These are phyloP conservation scores for Plasmodium vivax DNA, from an alignment of 169 alveolate genomes.

Conservation along the genomic window DNA sequence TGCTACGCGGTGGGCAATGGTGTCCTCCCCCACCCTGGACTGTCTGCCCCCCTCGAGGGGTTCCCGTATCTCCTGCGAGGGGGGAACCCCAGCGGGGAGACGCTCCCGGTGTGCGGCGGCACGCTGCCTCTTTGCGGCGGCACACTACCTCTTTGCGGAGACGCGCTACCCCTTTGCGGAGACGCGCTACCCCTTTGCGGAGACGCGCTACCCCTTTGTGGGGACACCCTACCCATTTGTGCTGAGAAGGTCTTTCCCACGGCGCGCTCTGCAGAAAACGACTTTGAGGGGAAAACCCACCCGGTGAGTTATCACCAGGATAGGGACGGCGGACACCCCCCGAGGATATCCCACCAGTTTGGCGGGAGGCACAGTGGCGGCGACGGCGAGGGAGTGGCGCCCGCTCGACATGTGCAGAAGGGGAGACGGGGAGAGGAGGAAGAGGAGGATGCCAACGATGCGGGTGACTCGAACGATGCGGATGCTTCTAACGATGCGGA, in stretches of 20 bases:
- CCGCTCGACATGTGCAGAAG: neutral
- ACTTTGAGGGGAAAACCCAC: neutral
- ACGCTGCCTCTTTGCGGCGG: too few relatives aligned
- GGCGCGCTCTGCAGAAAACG: neutral
- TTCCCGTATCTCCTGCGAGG: neutral
- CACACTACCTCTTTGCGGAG: too few relatives aligned
- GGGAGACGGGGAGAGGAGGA: neutral
- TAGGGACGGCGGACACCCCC: neutral
- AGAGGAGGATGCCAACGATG: neutral
- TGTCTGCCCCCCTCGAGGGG: neutral
- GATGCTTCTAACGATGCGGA: neutral
- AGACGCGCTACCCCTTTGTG: neutral
- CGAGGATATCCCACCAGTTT: neutral
- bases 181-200: neutral
- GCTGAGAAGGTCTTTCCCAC: neutral
- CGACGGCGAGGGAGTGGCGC: neutral
- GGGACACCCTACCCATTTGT: neutral
- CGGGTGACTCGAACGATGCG: too few relatives aligned
- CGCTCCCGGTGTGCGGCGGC: too few relatives aligned
- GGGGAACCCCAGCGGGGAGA: neutral
- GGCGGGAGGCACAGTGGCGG: neutral
- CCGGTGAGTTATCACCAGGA: neutral
- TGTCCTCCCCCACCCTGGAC: neutral
- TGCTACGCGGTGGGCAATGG: neutral
- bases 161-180: too few relatives aligned